Percentiles rank a stretch among this genome's conserved stretches.
Conservation (phyloP, 2,329 filamentous ascomycete genomes). For the Fusarium verrucosum region DNA sequence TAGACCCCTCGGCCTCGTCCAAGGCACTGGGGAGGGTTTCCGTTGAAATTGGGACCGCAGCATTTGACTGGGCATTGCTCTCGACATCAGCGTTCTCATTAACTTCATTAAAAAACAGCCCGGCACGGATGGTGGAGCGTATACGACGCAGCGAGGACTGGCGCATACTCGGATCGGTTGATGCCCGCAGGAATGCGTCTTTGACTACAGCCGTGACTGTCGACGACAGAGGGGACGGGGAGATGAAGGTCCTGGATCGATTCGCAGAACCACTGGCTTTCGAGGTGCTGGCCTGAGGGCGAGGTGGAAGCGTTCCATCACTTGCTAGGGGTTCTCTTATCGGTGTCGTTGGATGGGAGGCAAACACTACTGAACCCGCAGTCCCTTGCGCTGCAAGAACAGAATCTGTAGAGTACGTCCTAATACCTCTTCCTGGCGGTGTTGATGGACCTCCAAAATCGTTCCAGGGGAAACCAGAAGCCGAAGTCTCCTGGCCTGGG, state of each 20-base stretch:
- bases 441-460: conserved; percentile 48
- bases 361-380: conserved; percentile 32
- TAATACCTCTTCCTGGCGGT: conserved; percentile 49
- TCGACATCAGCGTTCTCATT: conserved; percentile 45
- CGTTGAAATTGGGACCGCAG: conserved; percentile 41
- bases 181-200: conserved; percentile 61
- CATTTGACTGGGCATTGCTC: conserved; percentile 16
- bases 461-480: conserved; percentile 58
- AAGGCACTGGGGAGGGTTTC: conserved; percentile 37
- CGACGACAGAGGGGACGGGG: conserved; percentile 67
- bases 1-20: conserved; percentile 29
- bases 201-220: conserved; percentile 67
- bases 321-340: conserved; percentile 43
- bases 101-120: conserved; percentile 62
- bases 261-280: conserved; percentile 42
- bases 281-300: conserved; percentile 42
- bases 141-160: conserved; percentile 58
- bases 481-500: conserved; percentile 50
- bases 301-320: conserved; percentile 46
- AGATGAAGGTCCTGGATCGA: conserved; percentile 61
- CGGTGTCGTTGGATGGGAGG: conserved; percentile 48
- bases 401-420: conserved; percentile 51
- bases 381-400: conserved; percentile 38
- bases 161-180: conserved; percentile 52
- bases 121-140: conserved; percentile 62